These are phyloP conservation scores for Entomortierella beljakovae DNA, from an alignment of 192 early-diverging fungal species.

Conservation along the genomic window DNA sequence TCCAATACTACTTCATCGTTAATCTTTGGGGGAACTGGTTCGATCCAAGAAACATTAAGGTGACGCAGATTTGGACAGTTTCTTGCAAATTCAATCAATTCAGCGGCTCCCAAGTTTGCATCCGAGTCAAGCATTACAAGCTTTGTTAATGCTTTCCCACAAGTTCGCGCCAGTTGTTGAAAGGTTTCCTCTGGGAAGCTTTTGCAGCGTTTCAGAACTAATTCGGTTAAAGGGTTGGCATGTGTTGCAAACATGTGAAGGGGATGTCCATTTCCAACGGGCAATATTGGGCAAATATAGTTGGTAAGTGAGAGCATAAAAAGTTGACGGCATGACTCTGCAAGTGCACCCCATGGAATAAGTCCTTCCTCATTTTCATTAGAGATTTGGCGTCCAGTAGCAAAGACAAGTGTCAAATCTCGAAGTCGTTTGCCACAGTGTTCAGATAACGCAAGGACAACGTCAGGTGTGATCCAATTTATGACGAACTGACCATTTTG, in stretches of 20 bases:
- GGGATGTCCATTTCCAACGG: constrained; percentile 36
- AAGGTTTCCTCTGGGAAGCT: constrained; percentile 46
- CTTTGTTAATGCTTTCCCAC: constrained; percentile 50
- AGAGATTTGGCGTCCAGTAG: constrained; percentile 44
- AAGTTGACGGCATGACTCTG: constrained; percentile 50
- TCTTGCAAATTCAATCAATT: constrained; percentile 52
- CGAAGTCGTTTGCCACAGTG: constrained; percentile 48
- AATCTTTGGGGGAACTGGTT: constrained; percentile 34
- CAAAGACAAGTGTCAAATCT: constrained; percentile 47
- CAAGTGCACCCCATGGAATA: constrained; percentile 47
- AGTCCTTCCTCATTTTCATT: constrained; percentile 46
- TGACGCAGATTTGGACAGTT: constrained; percentile 48
- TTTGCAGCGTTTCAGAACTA: constrained; percentile 53
- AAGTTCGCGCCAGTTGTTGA: constrained; percentile 40
- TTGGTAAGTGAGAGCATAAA: constrained; percentile 46
- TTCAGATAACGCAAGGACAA: constrained; percentile 47
- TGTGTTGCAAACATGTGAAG: constrained; percentile 48
- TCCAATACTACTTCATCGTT: constrained; percentile 48
- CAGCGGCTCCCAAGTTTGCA: constrained; percentile 34
- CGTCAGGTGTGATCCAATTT: constrained; percentile 53
- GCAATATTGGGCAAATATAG: constrained; percentile 40
- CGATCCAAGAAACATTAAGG: constrained; percentile 49
- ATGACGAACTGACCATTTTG: constrained; percentile 55
- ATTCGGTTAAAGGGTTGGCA: constrained; percentile 45
- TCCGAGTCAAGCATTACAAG: constrained; percentile 50